Conservation (phyloP, 768 basidiomycete species). For the Collybia sordida region DNA sequence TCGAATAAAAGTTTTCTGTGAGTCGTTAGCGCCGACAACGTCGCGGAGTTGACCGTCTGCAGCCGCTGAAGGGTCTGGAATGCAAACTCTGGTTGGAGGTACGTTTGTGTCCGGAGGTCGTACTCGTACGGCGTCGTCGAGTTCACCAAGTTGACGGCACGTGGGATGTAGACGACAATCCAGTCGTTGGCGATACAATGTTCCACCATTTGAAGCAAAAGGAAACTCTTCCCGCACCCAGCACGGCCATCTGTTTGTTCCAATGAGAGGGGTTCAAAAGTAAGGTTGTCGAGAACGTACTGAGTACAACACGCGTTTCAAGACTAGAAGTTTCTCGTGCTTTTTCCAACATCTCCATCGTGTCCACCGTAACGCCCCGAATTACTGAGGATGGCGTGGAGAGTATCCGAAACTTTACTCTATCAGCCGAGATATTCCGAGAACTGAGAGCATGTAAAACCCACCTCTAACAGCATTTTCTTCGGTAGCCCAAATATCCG, state of each 20-base stretch:
- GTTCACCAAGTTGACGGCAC: conserved; percentile 57
- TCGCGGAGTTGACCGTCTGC: conserved; percentile 51
- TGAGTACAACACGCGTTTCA: conserved; percentile 59
- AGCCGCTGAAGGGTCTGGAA: conserved; percentile 65
- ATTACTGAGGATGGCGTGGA: conserved; percentile 72
- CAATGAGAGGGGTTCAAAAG: conserved; percentile 6
- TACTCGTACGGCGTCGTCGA: conserved; percentile 74
- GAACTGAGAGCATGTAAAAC: conserved; percentile 16
- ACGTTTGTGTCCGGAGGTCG: conserved; percentile 73
- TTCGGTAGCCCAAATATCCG: conserved; percentile 72
- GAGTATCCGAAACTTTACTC: conserved; percentile 62
- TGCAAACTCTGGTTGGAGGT: conserved; percentile 67
- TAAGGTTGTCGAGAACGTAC: conserved; percentile 38
- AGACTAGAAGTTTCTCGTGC: conserved; percentile 50
- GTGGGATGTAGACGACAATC: conserved; percentile 86
- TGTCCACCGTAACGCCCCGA: conserved; percentile 61
- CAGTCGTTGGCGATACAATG: conserved; percentile 65
- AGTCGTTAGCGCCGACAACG: conserved; percentile 42
- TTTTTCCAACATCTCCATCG: conserved; percentile 49
- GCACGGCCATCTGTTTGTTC: conserved; percentile 57
- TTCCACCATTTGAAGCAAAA: conserved; percentile 75
- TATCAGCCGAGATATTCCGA: not conserved
- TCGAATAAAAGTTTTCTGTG: conserved; percentile 44
- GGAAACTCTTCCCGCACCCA: conserved; percentile 81
- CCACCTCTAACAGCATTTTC: conserved; percentile 69